Base-by-base conservation (phyloP, 371 early-diverging fungal genomes). In the Quaeritorhiza haematococci region DNA sequence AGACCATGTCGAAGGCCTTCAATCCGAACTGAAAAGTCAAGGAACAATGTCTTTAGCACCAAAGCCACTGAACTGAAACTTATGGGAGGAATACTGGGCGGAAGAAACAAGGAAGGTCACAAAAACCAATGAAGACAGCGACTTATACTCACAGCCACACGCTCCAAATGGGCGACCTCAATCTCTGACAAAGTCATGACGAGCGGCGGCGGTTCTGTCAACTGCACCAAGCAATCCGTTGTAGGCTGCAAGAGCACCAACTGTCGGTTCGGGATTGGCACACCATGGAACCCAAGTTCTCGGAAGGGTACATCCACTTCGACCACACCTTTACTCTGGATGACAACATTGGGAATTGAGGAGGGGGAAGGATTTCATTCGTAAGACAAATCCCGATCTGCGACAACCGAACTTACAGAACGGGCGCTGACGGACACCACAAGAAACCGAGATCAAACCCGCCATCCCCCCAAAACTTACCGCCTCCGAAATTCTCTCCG, bases 1-100 rank as follows among this genome's bases (percentile, higher is more conserved):
- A 92, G 2, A 99, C 98, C 81, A 98, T 78, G 80, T 99, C 99
- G 77, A 98, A 99, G 69, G 97, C 97, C 82, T 97, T 98, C 30
- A 99, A 82, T 8, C 95, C 97, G 72, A 94, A 98, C 73, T 93
- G 53, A 8, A 50, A 44, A 48, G 33, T 44, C 5, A 46, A 15
- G 0, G 8, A 24, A 26, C 17, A 28, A 2, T 13, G 56, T n/a
- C 48, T 45, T 59, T 19, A 3, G 24, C 10, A 10, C 17, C n/a
- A 23, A 21, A 58, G 27, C 3, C 13, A 23, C 48, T 26, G 19
- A 44, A 47, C 32, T 17, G 30, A 6, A 38, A 24, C 41, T n/a
- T n/a, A n/a, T n/a, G n/a, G n/a, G 53, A 26, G n/a, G 15, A 50
- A 24, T 29, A 33, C 24, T 23, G 23, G n/a, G 33, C 23, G n/a